A percentile compares a stretch with the other conserved stretches of the same genome.
These are phyloP conservation scores for Schwanniomyces pseudopolymorphus DNA, from an alignment of 805 yeast species.

Conservation along the genomic window DNA sequence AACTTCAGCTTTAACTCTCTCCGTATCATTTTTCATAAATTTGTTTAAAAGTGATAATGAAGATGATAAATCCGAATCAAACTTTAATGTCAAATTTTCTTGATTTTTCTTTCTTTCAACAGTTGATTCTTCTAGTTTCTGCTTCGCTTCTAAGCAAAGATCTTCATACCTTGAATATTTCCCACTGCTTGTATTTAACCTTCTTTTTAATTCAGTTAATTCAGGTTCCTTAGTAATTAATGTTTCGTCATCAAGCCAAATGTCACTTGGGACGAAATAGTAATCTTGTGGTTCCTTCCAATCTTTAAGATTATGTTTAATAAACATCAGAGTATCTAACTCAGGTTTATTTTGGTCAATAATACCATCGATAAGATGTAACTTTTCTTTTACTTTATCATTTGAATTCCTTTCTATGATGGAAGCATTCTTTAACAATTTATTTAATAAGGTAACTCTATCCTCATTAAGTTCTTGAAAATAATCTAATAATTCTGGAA, in stretches of 20 bases:
- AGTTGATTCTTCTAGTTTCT: constrained; percentile 46
- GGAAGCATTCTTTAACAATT: constrained; percentile 61
- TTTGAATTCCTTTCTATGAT: constrained; percentile 52
- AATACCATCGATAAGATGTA: constrained; percentile 53
- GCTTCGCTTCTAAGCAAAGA: constrained; percentile 48
- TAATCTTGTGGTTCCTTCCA: constrained; percentile 92
- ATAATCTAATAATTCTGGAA: constrained; percentile 86
- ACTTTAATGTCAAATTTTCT: constrained; percentile 44
- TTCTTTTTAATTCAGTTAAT: constrained; percentile 53
- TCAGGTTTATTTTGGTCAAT: constrained; percentile 69
- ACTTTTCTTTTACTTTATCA: constrained; percentile 48
- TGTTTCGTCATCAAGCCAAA: constrained; percentile 96
- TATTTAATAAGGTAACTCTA: constrained; percentile 69
- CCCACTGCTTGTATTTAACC: constrained; percentile 41
- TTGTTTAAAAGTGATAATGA: constrained; percentile 55
- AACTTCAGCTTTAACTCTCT: constrained; percentile 75
- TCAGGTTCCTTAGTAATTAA: constrained; percentile 59
- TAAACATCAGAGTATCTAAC: constrained; percentile 85
- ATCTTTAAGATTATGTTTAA: constrained; percentile 71
- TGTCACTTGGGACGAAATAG: constrained; percentile 79
- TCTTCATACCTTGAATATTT: constrained; percentile 41
- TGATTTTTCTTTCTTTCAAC: constrained; percentile 32
- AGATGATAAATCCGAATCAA: constrained; percentile 52
- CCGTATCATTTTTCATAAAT: constrained; percentile 72
- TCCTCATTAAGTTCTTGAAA: constrained; percentile 82